A percentile compares a stretch with the other conserved stretches of the same genome.
Conservation (phyloP, 169 alveolate species). For the Eimeria tenella region DNA sequence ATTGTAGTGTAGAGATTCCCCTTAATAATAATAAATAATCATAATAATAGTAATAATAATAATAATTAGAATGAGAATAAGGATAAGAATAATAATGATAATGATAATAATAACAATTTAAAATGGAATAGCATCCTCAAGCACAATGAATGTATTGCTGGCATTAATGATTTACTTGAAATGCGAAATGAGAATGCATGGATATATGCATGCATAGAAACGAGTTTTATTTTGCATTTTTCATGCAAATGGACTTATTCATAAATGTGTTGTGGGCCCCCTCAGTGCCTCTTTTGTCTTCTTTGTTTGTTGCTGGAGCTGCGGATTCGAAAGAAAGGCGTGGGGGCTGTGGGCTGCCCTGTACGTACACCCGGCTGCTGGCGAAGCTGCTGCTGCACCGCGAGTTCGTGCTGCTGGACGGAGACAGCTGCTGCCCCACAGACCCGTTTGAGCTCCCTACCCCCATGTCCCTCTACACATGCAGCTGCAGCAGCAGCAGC, state of each 20-base stretch:
- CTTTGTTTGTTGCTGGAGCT: slow-evolving; percentile 13
- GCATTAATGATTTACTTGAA: too few species aligned
- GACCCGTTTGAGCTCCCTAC: not conserved
- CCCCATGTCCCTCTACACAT: not conserved
- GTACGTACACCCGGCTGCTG: slow-evolving; percentile 48
- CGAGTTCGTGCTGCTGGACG: slow-evolving; percentile 66
- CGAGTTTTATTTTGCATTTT: not conserved
- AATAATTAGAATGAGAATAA: too few species aligned
- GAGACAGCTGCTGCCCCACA: slow-evolving; percentile 21
- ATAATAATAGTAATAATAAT: too few species aligned
- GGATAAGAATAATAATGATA: not conserved
- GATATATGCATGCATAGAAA: not conserved
- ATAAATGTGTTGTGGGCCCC: not conserved
- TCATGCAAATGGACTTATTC: not conserved
- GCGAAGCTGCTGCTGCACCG: slow-evolving; percentile 52
- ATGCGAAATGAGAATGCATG: not conserved
- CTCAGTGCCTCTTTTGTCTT: slow-evolving; percentile 72
- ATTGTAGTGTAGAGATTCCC: too few species aligned
- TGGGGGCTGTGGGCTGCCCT: not conserved
- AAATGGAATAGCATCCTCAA: too few species aligned
- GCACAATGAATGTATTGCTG: not conserved
- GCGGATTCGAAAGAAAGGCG: not conserved
- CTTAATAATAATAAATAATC: too few species aligned
- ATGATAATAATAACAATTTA: not conserved
- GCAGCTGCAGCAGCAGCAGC: not conserved